Evolutionary conservation across 75 land plant genomes (phyloP), one percentile per base, ranked within the genome.

Genomic region (Sequoiadendron giganteum): DNA sequence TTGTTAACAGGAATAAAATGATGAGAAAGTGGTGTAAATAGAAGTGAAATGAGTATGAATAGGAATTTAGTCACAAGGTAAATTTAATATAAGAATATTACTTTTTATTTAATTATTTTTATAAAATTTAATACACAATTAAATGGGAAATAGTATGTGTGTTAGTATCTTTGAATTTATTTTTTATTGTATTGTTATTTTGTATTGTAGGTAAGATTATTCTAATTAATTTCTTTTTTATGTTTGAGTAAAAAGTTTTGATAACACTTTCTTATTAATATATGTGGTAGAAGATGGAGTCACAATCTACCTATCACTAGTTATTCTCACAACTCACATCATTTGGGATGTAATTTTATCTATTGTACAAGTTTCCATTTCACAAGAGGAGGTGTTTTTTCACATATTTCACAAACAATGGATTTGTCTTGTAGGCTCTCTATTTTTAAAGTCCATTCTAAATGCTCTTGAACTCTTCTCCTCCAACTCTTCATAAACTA

Each of bases 191-290:
- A 95, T 93, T 89, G 96, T 93, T 5, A 93, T 92, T 78, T 68
- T 86, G 4, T 81, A 89, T 86, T 88, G 93, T 49, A 90, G 90
- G 96, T 95, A 87, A 92, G 94, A 16, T 82, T 32, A n/a, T 34
- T 78, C 43, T 78, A 38, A n/a, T 61, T 84, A 65, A 28, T 39
- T 2, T 21, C 10, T 9, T 70, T 70, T n/a, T 0, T 15, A 56
- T 16, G 19, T 16, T 70, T 1, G 61, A 42, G 25, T 28, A 19
- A 47, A 38, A 65, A n/a, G n/a, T 49, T 25, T 42, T 58, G 11
- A 5, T 56, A 13, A 40, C 10, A 78, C 68, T 77, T 43, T 55
- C n/a, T 82, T 28, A 36, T 52, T 56, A n/a, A 15, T 21, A 40
- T 21, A 65, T 65, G 25, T 65, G 70, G 7, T 7, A 0, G 2